These are phyloP conservation scores for Talaromyces sp. DNA, from an alignment of 2,329 filamentous ascomycete species.

Conservation along the genomic window DNA sequence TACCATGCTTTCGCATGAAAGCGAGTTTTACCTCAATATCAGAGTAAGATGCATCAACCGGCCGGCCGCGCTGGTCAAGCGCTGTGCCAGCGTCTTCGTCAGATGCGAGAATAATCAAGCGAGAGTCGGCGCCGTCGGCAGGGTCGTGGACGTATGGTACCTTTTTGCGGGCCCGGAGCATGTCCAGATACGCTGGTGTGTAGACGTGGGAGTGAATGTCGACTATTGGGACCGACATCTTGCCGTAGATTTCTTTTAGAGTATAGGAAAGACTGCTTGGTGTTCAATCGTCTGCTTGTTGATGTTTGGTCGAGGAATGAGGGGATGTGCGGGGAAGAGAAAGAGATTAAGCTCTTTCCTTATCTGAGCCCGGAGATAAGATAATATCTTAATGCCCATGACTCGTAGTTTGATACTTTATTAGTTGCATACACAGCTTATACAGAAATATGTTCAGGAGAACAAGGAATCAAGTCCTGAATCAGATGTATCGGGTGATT, in stretches of 20 bases:
- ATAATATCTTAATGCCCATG: neutral
- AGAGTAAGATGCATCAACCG: slow-evolving; percentile 78
- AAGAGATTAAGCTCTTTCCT: slow-evolving; percentile 10
- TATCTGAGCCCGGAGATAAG: slow-evolving; percentile 6
- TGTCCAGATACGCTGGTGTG: slow-evolving; percentile 56
- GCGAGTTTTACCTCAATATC: slow-evolving; percentile 73
- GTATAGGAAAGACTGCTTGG: neutral
- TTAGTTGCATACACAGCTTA: neutral
- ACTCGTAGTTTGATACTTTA: neutral
- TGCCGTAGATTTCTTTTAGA: slow-evolving; percentile 8
- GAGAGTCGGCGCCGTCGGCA: slow-evolving; percentile 32
- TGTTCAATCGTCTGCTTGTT: neutral
- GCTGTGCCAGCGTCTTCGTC: slow-evolving; percentile 42
- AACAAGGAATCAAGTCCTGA: too few species aligned
- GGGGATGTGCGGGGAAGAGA: slow-evolving; percentile 10
- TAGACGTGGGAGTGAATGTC: slow-evolving; percentile 64
- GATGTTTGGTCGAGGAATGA: neutral
- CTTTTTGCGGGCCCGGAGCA: slow-evolving; percentile 51
- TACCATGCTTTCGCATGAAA: slow-evolving; percentile 83
- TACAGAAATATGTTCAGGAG: too few species aligned
- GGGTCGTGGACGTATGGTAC: slow-evolving; percentile 46
- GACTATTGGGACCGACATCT: slow-evolving; percentile 44
- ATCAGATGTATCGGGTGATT: too few species aligned
- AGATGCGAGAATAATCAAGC: slow-evolving; percentile 47
- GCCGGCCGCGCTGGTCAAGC: slow-evolving; percentile 61